Base-by-base conservation (phyloP, 2,329 filamentous ascomycete genomes). In the Colletotrichum falcatum region DNA sequence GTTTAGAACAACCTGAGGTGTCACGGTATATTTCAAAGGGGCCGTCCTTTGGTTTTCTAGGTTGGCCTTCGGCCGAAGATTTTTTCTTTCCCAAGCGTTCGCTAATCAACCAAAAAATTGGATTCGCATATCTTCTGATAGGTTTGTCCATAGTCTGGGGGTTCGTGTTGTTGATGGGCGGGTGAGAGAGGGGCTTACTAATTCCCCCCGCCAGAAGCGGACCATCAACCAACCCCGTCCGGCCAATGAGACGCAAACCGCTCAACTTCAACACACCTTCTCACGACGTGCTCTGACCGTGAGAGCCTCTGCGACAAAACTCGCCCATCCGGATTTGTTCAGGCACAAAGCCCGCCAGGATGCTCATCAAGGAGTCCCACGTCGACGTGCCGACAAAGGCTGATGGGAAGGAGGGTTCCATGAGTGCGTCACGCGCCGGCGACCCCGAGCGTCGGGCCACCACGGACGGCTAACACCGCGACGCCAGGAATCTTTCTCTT, bases 401-500 rank as follows among this genome's bases (percentile, higher is more conserved):
- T 79, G 83, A 88, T 78, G 86, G 86, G 76, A 87, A 86, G 77
- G 83, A 87, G 72, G 82, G 83, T 71, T 78, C 84, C 35, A 89
- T 89, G 87, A 84, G 87, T 88, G 78, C 35, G 44, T 56, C 59
- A 20, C 42, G 53, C 58, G 16, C 37, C 14, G 5, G 30, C 23
- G 5, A 44, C 23, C 42, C 42, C 58, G 18, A 44, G 14, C 18
- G 54, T 39, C 5, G 26, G 44, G 48, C 0, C 33, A 63, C 33
- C n/a, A n/a, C n/a, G 54, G 20, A 26, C 35, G 67, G 61, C 53
- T 58, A 48, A 69, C 49, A 44, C 35, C 42, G n/a, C 58, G 23
- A 16, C 37, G 26, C 37, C 79, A 97, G 94, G 94, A 74, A 92
- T 97, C 78, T 97, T 95, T 81, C 79, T 97, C 78, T 97, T 95